phyloP scores from a whole-genome alignment of 73 alveolate genomes.

The Symbiodinium natans region DNA sequence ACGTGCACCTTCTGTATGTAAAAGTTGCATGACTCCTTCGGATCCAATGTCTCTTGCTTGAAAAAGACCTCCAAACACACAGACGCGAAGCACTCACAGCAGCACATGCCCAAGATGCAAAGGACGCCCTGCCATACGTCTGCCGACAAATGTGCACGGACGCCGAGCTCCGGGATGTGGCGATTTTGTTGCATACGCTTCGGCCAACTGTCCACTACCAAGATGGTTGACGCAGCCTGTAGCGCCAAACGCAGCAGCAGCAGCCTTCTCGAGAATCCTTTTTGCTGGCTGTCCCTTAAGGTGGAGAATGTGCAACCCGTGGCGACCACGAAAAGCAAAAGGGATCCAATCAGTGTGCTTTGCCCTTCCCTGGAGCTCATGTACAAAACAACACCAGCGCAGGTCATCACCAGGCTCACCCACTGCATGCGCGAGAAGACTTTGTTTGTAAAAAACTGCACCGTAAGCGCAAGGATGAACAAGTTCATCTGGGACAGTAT shows the following conservation, averaged over 20 bases:
- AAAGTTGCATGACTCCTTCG: background rate
- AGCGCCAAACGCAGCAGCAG: too few relatives aligned
- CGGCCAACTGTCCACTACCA: too few relatives aligned
- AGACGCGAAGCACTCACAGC: conserved; percentile 17
- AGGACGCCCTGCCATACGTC: background rate
- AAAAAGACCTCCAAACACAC: background rate
- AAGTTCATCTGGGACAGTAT: conserved; percentile 50
- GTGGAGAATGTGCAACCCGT: too few relatives aligned
- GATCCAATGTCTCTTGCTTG: background rate
- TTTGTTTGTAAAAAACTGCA: background rate
- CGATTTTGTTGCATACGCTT: too few relatives aligned
- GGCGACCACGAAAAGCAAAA: too few relatives aligned
- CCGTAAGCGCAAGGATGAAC: conserved; percentile 42
- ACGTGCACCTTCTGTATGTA: conserved; percentile 44
- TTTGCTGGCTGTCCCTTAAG: too few relatives aligned
- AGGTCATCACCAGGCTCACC: background rate
- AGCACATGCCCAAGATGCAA: background rate
- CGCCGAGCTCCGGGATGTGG: background rate
- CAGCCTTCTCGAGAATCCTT: too few relatives aligned
- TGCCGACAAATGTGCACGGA: conserved; percentile 3
- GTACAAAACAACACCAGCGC: background rate
- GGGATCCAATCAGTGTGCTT: background rate
- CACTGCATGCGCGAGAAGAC: background rate
- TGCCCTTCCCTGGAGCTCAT: conserved; percentile 10
- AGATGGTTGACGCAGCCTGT: too few relatives aligned